phyloP scores from a whole-genome alignment of 78 protist genomes.

The Dictyostelium discoideum region dicty_2.7 NC_007089.4:1740001-1740500 shows the following conservation, averaged over 20 bases:
- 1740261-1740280: constrained; percentile 63
- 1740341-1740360: neutral
- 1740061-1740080: neutral
- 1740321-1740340: constrained; percentile 37
- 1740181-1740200: constrained; percentile 32
- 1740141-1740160: constrained; percentile 38
- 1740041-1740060: neutral
- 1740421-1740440: constrained; percentile 86
- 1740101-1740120: neutral
- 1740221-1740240: constrained; percentile 36
- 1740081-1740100: constrained; percentile 7
- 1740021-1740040: too few relatives aligned
- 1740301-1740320: constrained; percentile 15
- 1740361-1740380: neutral
- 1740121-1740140: constrained; percentile 33
- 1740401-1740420: constrained; percentile 80
- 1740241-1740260: constrained; percentile 61
- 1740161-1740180: neutral
- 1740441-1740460: constrained; percentile 91
- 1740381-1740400: constrained; percentile 73
- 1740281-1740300: constrained; percentile 69
- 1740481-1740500: constrained; percentile 40
- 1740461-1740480: constrained; percentile 81
- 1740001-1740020: too few relatives aligned
- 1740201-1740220: constrained; percentile 67